Evolutionary conservation across 108 stramenopile species (phyloP), one percentile per base, ranked within the genome.

Genomic region (Discostella stelligeroides): DNA sequence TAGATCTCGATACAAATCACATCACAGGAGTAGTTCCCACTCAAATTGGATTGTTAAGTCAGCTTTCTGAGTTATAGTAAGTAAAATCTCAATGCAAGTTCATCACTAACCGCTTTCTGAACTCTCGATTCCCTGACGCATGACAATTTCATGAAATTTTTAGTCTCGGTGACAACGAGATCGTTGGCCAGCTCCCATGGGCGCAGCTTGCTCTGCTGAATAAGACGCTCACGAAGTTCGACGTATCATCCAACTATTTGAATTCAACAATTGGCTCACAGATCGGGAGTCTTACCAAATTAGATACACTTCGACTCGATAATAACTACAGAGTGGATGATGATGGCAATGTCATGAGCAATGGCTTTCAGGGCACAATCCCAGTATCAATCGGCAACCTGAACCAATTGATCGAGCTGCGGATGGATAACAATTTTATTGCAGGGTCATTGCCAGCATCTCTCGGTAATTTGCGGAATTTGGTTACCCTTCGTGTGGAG

Each of bases 401-500:
- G 62, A 57, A 62, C 34, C 60, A 57, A 57, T 59, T 80, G 50
- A 56, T 23, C 39, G 73, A 75, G 20, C 63, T 80, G 8, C 60
- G 77, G 38, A 7, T 80, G 28, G 79, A 75, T 30, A 75, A 80
- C 30, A 80, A 80, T 47, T 70, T 38, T 24, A 43, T 80, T 58
- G 60, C 59, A 45, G 79, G 79, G 0, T 27, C 68, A 25, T 18
- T 80, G 37, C 77, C 77, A 40, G 43, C 65, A 51, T 29, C 70
- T 25, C 57, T 79, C 12, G 70, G 70, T n/a, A 47, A 71, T 41
- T 50, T 79, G 18, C 17, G 55, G 34, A 66, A 59, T 23, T 29
- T 79, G 48, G 60, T 54, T 14, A 21, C 53, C n/a, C 65, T 66
- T 25, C 65, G 77, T 71, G 46, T 69, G 70, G 53, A 51, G n/a